Conservation (phyloP, 2,329 filamentous ascomycete species). For the Colletotrichum acutatum region DNA sequence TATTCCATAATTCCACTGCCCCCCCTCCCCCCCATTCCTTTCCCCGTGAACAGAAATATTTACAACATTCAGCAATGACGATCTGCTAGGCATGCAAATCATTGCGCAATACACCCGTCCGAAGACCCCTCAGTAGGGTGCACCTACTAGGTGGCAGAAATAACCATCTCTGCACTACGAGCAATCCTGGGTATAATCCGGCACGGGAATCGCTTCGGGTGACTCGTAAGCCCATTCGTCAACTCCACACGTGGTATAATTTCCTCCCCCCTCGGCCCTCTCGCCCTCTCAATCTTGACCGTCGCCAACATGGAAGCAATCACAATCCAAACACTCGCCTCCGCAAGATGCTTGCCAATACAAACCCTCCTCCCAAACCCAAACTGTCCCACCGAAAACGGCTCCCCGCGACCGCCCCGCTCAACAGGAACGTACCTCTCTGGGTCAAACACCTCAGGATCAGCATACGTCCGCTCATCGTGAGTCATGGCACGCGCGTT, state of each 20-base stretch:
- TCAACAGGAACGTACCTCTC: slow-evolving; percentile 53
- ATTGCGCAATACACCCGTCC: background rate
- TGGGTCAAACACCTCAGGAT: slow-evolving; percentile 57
- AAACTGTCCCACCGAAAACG: slow-evolving; percentile 57
- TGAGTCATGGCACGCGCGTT: slow-evolving; percentile 57
- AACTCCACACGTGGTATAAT: slow-evolving; percentile 15
- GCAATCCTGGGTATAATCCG: background rate
- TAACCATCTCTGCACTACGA: background rate
- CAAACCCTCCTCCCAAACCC: slow-evolving; percentile 55
- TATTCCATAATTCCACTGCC: no score
- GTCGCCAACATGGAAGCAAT: slow-evolving; percentile 52
- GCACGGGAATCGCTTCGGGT: slow-evolving; percentile 3
- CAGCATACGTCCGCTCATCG: slow-evolving; percentile 50
- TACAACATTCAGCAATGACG: no score
- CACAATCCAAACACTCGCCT: slow-evolving; percentile 58
- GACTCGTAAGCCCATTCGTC: slow-evolving; percentile 22
- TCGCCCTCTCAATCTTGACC: slow-evolving; percentile 45
- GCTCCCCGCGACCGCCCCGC: slow-evolving; percentile 51
- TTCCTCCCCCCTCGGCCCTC: slow-evolving; percentile 45
- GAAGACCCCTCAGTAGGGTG: background rate
- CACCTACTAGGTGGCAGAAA: background rate
- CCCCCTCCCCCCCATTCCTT: no score
- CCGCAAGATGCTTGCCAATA: slow-evolving; percentile 60
- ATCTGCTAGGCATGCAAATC: background rate
- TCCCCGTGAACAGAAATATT: no score